A percentile compares a stretch with the other conserved stretches of the same genome.
These are phyloP conservation scores for Suillus hirtellus DNA, from an alignment of 768 basidiomycete genomes.

Conservation along the genomic window DNA sequence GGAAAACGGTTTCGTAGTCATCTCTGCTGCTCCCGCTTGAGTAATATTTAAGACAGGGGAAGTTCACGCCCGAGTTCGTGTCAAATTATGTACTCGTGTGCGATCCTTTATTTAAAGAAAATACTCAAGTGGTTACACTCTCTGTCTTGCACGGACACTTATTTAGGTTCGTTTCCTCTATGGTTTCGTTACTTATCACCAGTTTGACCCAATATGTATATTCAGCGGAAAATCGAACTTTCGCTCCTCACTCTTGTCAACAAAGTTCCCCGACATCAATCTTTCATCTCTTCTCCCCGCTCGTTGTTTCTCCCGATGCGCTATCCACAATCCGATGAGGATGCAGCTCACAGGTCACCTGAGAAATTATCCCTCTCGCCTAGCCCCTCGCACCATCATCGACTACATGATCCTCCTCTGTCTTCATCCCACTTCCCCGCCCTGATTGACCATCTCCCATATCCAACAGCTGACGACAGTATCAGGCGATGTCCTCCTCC, in stretches of 20 bases:
- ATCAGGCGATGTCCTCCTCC: conserved; percentile 88
- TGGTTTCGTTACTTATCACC: conserved; percentile 30
- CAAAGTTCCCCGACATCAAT: conserved; percentile 38
- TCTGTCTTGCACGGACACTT: conserved; percentile 81
- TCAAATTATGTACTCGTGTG: conserved; percentile 80
- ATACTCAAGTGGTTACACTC: conserved; percentile 66
- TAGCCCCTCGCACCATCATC: conserved; percentile 3
- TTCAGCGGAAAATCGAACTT: conserved; percentile 41
- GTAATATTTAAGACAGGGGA: conserved; percentile 47
- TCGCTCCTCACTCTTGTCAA: conserved; percentile 42
- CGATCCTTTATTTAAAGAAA: conserved; percentile 47
- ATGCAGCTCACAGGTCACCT: conserved; percentile 10
- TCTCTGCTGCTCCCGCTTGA: conserved; percentile 80
- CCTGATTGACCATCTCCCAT: conserved; percentile 15
- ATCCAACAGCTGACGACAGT: conserved; percentile 48
- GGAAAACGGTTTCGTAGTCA: conserved; percentile 47
- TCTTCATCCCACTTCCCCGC: conserved; percentile 6
- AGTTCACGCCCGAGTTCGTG: conserved; percentile 71
- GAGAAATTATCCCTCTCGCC: conserved; percentile 13
- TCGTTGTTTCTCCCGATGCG: conserved; percentile 8
- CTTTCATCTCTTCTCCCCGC: conserved; percentile 50
- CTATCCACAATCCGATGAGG: conserved; percentile 6
- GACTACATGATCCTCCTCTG: conserved; percentile 4
- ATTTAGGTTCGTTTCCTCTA: conserved; percentile 47
- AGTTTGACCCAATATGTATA: conserved; percentile 25